phyloP scores from a whole-genome alignment of 2,329 filamentous ascomycete species.

The Fusarium metavorans region DNA sequence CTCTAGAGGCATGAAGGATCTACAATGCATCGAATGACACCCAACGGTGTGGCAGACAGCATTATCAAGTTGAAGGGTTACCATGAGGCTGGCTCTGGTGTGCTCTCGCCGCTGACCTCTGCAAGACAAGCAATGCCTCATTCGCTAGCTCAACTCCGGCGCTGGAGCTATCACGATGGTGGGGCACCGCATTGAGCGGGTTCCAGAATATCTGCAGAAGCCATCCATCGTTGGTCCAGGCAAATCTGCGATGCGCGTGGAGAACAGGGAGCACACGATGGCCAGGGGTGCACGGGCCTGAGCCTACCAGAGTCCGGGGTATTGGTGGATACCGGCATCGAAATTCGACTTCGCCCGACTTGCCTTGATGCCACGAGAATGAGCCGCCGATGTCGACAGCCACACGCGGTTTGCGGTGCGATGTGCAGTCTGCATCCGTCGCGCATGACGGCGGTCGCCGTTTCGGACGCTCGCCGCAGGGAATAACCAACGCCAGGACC shows the following conservation, averaged over 20 bases:
- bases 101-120: not conserved
- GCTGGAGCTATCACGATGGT: constrained; percentile 27
- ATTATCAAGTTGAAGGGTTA: not conserved
- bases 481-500: constrained; percentile 21
- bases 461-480: constrained; percentile 29
- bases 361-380: constrained; percentile 30
- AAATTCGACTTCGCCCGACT: constrained; percentile 19
- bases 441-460: constrained; percentile 31
- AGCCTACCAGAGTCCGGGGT: constrained; percentile 26
- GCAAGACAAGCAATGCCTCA: constrained; percentile 11
- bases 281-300: constrained; percentile 28
- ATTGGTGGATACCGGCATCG: constrained; percentile 17
- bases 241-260: constrained; percentile 11
- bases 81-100: not conserved
- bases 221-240: constrained; percentile 23
- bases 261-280: constrained; percentile 14
- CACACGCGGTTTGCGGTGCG: constrained; percentile 13
- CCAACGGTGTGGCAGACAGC: constrained; percentile 5
- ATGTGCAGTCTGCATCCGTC: constrained; percentile 3
- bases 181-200: constrained; percentile 27
- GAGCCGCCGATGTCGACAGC: constrained; percentile 30
- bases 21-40: constrained; percentile 1
- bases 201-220: constrained; percentile 45
- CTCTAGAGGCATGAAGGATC: not conserved
- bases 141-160: constrained; percentile 11